Conservation (phyloP, 75 land plant genomes). For the Ceratopteris richardii region DNA sequence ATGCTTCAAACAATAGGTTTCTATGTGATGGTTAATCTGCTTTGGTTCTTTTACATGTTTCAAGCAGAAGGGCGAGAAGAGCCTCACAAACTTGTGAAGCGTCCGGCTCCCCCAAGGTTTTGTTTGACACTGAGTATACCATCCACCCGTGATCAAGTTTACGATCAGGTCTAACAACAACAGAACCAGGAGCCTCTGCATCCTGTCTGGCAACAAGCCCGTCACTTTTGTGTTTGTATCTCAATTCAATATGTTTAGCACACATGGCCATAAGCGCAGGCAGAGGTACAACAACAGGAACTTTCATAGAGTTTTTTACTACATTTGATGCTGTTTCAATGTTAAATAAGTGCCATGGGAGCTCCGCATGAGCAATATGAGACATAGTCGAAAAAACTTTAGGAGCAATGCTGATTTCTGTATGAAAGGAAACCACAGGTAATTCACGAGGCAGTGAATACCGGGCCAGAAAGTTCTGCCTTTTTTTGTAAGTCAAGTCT, state of each 20-base stretch:
- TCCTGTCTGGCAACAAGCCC: constrained; percentile 93
- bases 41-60: constrained; percentile 14
- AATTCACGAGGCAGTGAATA: constrained; percentile 67
- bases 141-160: constrained; percentile 98
- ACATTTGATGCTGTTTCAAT: constrained; percentile 10
- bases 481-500: constrained; percentile 84
- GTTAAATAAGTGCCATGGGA: constrained; percentile 43
- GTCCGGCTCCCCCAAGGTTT: constrained; percentile 49
- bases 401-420: constrained; percentile 79
- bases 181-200: constrained; percentile 96
- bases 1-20: too few relatives aligned
- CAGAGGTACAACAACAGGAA: constrained; percentile 85
- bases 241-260: constrained; percentile 69
- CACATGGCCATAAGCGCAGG: constrained; percentile 96
- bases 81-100: constrained; percentile 94
- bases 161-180: constrained; percentile 69
- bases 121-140: constrained; percentile 70
- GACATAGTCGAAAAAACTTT: constrained; percentile 71
- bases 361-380: constrained; percentile 94
- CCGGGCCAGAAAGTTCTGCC: constrained; percentile 67
- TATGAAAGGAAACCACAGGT: constrained; percentile 86
- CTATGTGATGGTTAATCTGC: not conserved
- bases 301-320: constrained; percentile 27
- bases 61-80: constrained; percentile 64
- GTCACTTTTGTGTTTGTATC: constrained; percentile 97